Conservation (phyloP, 2,329 filamentous ascomycete genomes). For the Neophaeococcomyces mojaviensis region DNA sequence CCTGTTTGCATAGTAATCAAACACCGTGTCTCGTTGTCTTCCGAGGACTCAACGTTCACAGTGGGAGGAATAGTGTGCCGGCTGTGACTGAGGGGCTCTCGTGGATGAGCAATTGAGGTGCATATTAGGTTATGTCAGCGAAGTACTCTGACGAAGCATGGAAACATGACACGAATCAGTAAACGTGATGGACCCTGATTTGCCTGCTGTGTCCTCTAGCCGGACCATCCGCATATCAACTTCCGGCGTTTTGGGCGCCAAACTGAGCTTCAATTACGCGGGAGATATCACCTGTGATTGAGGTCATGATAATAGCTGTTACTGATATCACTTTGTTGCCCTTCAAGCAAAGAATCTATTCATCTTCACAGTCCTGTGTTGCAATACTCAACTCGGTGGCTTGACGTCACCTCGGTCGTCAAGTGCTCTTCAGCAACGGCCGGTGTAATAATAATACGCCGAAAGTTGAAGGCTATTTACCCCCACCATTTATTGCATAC, state of each 20-base stretch:
- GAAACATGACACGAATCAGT: neutral
- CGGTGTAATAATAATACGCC: constrained; percentile 7
- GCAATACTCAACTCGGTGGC: too few species aligned
- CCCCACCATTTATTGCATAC: constrained; percentile 11
- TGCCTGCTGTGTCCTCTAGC: too few species aligned
- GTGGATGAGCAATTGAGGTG: neutral
- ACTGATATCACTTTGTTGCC: too few species aligned
- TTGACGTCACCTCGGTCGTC: neutral
- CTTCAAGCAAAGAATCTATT: too few species aligned
- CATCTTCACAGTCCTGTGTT: too few species aligned
- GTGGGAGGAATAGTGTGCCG: neutral
- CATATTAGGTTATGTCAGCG: neutral
- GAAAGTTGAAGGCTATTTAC: constrained; percentile 9
- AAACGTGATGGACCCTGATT: too few species aligned
- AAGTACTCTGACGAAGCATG: neutral
- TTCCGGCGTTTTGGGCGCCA: too few species aligned
- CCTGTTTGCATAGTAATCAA: too few species aligned
- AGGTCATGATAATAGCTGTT: too few species aligned
- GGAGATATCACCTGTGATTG: constrained; percentile 9
- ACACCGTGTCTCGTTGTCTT: too few species aligned
- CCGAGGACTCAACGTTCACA: too few species aligned
- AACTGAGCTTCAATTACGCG: constrained; percentile 25
- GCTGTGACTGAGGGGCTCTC: neutral
- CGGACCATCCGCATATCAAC: constrained; percentile 27
- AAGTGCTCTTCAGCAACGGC: constrained; percentile 21